phyloP scores from a whole-genome alignment of 2,329 filamentous ascomycete genomes.

The Sporothrix inflata region DNA sequence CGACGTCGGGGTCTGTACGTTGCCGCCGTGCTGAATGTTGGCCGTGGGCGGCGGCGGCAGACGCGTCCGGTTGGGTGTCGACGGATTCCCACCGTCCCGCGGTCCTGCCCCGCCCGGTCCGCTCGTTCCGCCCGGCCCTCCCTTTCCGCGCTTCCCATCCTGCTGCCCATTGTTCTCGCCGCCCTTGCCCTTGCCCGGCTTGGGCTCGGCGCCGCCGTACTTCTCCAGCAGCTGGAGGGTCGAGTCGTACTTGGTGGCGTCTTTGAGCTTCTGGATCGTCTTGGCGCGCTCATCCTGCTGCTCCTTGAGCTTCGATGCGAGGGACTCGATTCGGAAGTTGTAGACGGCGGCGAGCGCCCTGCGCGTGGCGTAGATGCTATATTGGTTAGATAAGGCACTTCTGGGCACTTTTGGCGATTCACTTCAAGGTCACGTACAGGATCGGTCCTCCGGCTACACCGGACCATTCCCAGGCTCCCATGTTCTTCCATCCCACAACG shows the following conservation, averaged over 20 bases:
- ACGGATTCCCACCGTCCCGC: conserved; percentile 27
- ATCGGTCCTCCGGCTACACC: conserved; percentile 78
- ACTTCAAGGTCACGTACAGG: conserved; percentile 56
- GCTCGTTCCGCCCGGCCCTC: background rate
- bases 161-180: conserved; percentile 19
- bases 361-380: conserved; percentile 78
- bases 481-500: conserved; percentile 80
- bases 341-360: conserved; percentile 70
- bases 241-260: conserved; percentile 93
- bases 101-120: background rate
- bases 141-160: conserved; percentile 32
- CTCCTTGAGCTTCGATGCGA: conserved; percentile 70
- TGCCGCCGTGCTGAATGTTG: conserved; percentile 56
- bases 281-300: conserved; percentile 78
- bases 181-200: conserved; percentile 41
- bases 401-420: background rate
- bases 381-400: background rate
- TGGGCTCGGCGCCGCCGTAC: conserved; percentile 72
- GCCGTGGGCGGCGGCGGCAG: conserved; percentile 65
- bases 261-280: conserved; percentile 93
- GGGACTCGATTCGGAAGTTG: conserved; percentile 75
- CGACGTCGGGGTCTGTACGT: background rate
- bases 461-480: conserved; percentile 76
- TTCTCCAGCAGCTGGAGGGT: conserved; percentile 93
- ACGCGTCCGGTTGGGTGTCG: conserved; percentile 47